phyloP scores from a whole-genome alignment of 768 basidiomycete genomes.

The Naganishia kalamii region DNA sequence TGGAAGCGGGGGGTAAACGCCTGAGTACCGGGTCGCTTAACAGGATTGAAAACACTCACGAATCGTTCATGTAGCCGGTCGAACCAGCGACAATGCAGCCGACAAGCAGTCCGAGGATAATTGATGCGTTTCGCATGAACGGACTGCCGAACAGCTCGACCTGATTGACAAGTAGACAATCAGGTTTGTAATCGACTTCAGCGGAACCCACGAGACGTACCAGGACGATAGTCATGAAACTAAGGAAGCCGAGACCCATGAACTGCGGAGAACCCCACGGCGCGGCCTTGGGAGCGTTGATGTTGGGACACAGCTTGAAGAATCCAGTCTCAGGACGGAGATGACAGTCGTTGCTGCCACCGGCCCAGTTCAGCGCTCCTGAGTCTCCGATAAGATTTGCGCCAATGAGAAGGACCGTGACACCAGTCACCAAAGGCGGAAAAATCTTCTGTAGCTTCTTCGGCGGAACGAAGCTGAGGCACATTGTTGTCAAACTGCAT shows the following conservation, averaged over 20 bases:
- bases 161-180: too few species aligned
- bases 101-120: constrained; percentile 47
- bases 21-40: too few species aligned
- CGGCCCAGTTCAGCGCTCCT: constrained; percentile 75
- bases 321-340: constrained; percentile 59
- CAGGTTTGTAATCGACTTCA: too few species aligned
- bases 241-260: constrained; percentile 79
- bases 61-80: constrained; percentile 63
- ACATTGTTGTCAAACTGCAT: constrained; percentile 74
- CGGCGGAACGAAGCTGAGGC: constrained; percentile 64
- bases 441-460: constrained; percentile 56
- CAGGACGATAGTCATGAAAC: constrained; percentile 67
- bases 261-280: constrained; percentile 78
- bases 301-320: constrained; percentile 67
- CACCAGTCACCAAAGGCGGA: constrained; percentile 75
- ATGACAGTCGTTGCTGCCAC: constrained; percentile 68
- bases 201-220: too few species aligned
- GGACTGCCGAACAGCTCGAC: constrained; percentile 75
- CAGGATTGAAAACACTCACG: not conserved
- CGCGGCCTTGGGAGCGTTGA: constrained; percentile 62
- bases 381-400: constrained; percentile 67
- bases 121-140: constrained; percentile 63
- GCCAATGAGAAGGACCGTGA: constrained; percentile 65
- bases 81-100: constrained; percentile 77
- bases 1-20: constrained; percentile 34